Percentiles rank a stretch among this genome's conserved stretches.
These are phyloP conservation scores for Orbilia quercus DNA, from an alignment of 2,329 filamentous ascomycete species.

Conservation along the genomic window DNA sequence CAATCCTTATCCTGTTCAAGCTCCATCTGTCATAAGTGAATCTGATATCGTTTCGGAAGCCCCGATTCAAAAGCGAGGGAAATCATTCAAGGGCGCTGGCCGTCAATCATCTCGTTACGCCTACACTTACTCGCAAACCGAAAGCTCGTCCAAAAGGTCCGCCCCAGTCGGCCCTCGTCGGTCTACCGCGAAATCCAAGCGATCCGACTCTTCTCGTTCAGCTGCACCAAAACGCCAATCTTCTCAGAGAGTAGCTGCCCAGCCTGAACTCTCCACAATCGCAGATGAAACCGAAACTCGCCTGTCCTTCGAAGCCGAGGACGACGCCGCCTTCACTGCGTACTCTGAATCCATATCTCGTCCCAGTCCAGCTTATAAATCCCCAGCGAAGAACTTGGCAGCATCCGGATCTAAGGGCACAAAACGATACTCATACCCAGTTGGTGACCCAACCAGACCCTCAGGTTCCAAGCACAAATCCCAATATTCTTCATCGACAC, in stretches of 20 bases:
- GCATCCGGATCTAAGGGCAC: constrained; percentile 27
- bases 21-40: constrained; percentile 39
- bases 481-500: constrained; percentile 36
- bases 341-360: constrained; percentile 49
- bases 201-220: constrained; percentile 35
- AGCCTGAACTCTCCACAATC: constrained; percentile 50
- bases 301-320: constrained; percentile 46
- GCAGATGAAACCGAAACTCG: constrained; percentile 49
- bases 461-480: constrained; percentile 30
- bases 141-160: constrained; percentile 27
- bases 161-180: constrained; percentile 44
- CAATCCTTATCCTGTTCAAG: constrained; percentile 46
- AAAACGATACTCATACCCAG: constrained; percentile 22
- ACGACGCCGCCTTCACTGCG: constrained; percentile 48
- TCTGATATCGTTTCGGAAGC: constrained; percentile 42
- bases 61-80: constrained; percentile 34
- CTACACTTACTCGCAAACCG: constrained; percentile 44
- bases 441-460: constrained; percentile 17
- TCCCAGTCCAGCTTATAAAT: constrained; percentile 31
- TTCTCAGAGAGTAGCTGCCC: constrained; percentile 36
- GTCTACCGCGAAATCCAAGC: constrained; percentile 52
- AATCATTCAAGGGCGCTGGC: constrained; percentile 28
- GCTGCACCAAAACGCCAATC: constrained; percentile 40
- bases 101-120: constrained; percentile 53
- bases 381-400: constrained; percentile 34